Percentiles rank a stretch among this genome's conserved stretches.
Conservation (phyloP, 2,329 filamentous ascomycete species). For the Fusarium sp. region DNA sequence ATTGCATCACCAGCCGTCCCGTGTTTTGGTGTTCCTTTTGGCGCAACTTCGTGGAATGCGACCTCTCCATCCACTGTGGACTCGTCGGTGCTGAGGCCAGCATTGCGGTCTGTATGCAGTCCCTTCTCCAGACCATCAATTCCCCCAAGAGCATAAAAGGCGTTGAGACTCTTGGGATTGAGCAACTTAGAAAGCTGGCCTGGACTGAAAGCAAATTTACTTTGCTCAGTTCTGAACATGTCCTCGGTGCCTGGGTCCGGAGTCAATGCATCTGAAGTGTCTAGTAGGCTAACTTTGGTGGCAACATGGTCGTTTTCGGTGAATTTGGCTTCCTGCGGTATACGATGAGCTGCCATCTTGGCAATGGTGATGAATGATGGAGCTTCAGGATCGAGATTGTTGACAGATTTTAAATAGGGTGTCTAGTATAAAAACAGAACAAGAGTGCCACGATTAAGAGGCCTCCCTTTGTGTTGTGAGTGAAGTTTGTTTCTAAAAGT, state of each 20-base stretch:
- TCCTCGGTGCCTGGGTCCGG: conserved; percentile 75
- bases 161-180: conserved; percentile 80
- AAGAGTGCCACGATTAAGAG: background rate
- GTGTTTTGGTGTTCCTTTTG: conserved; percentile 48
- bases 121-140: conserved; percentile 78
- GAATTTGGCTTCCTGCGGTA: conserved; percentile 23
- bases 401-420: background rate
- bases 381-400: background rate
- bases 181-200: conserved; percentile 83
- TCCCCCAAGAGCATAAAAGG: conserved; percentile 80
- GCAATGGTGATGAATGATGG: conserved; percentile 11
- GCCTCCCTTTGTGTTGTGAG: conserved; percentile 1
- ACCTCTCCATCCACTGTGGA: conserved; percentile 69
- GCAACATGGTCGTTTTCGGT: conserved; percentile 3
- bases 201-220: conserved; percentile 84
- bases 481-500: background rate
- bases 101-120: conserved; percentile 69
- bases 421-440: background rate
- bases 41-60: conserved; percentile 70
- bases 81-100: conserved; percentile 78
- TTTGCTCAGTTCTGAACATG: conserved; percentile 77
- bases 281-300: conserved; percentile 27
- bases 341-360: conserved; percentile 31
- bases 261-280: conserved; percentile 46
- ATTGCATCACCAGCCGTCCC: conserved; percentile 47